Evolutionary conservation across 1,284 basidiomycete species (phyloP), one percentile per base, ranked within the genome.

Genomic region (Ceratobasidium sp.): DNA sequence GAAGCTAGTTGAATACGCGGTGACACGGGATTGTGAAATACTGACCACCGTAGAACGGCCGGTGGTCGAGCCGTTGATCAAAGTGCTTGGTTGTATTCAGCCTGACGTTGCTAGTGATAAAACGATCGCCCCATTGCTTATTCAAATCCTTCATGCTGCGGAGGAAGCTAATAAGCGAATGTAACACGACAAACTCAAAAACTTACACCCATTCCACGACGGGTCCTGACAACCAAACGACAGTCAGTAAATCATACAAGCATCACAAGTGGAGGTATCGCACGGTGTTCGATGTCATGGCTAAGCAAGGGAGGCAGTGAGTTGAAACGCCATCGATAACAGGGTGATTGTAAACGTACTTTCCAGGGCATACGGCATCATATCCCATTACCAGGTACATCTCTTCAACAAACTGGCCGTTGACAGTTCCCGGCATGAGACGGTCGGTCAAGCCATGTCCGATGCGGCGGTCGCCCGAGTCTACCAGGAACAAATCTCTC

Each of bases 391-490:
- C 2, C 8, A n/a, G 16, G 39, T 66, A 66, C 51, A 66, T 37
- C n/a, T 53, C 16, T 4, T 14, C 27, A 19, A 39, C 64, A 8
- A 53, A 19, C 31, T 66, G 64, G 13, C 64, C 64, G 51, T 66
- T 66, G 16, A 54, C 49, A 0, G 27, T 66, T 22, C 37, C 24
- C 8, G 64, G 64, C 34, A 66, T 22, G 0, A 66, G 29, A 22
- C 48, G 27, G 27, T 66, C 64, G 13, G 64, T 66, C 31, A 66
- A 37, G 34, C 64, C 64, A 19, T 66, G 64, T 22, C 64, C 64
- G 22, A 66, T 66, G 4, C 64, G 64, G 8, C 48, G 46, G 27
- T 66, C 64, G 9, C 64, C 64, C 16, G 64, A 53, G 16, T 66
- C 64, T 2, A 66, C 31, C 6, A 66, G 64, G 7, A 66, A 53